Base-by-base conservation (phyloP, 2,329 filamentous ascomycete genomes). In the Ascochyta fabae region DNA sequence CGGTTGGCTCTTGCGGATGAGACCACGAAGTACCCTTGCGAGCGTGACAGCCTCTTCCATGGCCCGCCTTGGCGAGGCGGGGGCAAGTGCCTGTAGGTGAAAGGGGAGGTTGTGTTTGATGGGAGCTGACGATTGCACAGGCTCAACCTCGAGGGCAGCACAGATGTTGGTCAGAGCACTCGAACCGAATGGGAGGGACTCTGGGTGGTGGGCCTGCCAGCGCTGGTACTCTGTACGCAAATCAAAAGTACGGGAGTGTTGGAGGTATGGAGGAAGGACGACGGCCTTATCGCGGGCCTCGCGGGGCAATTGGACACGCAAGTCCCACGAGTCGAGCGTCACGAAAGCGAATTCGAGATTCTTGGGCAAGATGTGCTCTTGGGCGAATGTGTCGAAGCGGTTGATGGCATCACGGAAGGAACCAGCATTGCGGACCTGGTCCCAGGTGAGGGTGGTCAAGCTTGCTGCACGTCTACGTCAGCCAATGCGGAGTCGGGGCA, bases 41-140 rank as follows among this genome's bases (percentile, higher is more conserved):
- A 99, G 84, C 4, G 95, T 99, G 58, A 99, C 89, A 26, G 95
- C 92, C 79, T 99, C 95, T 77, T 99, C 95, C 88, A 99, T 96
- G 41, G 95, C 95, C 69, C 95, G 90, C 60, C 95, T 90, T 53
- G 95, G 95, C 45, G 94, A 98, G 24, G 95, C 94, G 39, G 95
- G 95, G 44, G 95, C 95, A 60, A 99, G 83, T 12, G 95, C 94
- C 81, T 99, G 95, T 59, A 99, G 83, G 75, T 99, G 95, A 81
- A 99, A 99, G 10, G 95, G 95, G 35, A 99, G 84, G 75, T 98
- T 98, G 77, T 98, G 95, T 80, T 98, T 99, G 80, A 99, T 98
- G 40, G 95, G 95, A 53, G 95, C 94, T 72, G 93, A 98, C 10
- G 93, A 94, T 79, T 98, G 93, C 34, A 99, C 92, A 52, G 96